phyloP scores from a whole-genome alignment of 2,329 filamentous ascomycete species.

The Fusarium napiforme region DNA sequence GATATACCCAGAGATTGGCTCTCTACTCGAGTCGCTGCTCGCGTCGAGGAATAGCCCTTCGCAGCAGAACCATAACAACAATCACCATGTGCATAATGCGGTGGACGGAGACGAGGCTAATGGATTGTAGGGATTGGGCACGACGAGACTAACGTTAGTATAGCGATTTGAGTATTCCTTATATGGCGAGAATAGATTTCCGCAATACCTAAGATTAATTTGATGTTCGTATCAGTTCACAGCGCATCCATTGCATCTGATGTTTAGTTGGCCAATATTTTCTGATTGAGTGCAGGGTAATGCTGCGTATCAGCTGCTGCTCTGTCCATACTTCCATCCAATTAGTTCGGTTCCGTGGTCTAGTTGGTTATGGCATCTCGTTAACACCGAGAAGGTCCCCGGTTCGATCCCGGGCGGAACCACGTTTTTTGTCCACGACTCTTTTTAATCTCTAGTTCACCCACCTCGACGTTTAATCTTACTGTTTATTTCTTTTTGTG shows the following conservation, averaged over 20 bases:
- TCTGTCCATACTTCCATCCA: accelerated
- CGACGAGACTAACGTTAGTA: background rate
- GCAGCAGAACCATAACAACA: slow-evolving; percentile 17
- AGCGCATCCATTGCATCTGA: background rate
- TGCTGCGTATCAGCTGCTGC: accelerated
- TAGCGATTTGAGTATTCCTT: slow-evolving; percentile 22
- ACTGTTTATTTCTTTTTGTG: accelerated
- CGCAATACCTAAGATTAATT: background rate
- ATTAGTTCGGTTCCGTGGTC: slow-evolving; percentile 43
- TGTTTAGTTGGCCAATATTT: background rate
- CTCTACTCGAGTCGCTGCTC: slow-evolving; percentile 41
- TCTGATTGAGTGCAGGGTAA: background rate
- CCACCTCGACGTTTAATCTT: accelerated
- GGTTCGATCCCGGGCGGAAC: slow-evolving; percentile 48
- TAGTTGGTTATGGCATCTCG: slow-evolving; percentile 44
- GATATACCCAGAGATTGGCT: slow-evolving; percentile 47
- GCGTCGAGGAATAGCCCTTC: slow-evolving; percentile 31
- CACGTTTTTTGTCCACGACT: slow-evolving; percentile 28
- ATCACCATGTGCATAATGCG: slow-evolving; percentile 29
- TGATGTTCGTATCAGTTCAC: background rate
- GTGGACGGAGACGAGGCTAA: slow-evolving; percentile 28
- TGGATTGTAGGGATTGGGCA: slow-evolving; percentile 19
- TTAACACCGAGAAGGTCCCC: slow-evolving; percentile 44
- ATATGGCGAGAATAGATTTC: slow-evolving; percentile 14
- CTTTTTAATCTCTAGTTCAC: accelerated